These are phyloP conservation scores for Aphanoascus verrucosus DNA, from an alignment of 2,329 filamentous ascomycete species.

Conservation along the genomic window DNA sequence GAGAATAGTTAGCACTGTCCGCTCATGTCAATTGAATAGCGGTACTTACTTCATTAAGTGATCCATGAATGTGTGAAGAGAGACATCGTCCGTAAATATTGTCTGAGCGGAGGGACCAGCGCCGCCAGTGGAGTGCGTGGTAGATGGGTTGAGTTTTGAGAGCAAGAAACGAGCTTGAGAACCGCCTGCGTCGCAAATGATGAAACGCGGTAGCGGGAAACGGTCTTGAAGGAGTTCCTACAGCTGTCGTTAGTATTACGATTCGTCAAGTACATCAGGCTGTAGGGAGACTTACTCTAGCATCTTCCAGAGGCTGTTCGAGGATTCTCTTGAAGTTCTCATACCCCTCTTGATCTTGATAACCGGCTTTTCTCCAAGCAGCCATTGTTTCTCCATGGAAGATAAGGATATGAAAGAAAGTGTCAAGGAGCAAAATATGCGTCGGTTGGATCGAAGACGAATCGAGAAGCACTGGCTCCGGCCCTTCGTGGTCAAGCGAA, in stretches of 20 bases:
- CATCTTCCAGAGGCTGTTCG: conserved; percentile 92
- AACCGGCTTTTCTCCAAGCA: conserved; percentile 95
- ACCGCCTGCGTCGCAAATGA: conserved; percentile 95
- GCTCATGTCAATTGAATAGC: conserved; percentile 14
- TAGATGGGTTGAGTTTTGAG: conserved; percentile 94
- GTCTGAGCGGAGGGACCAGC: conserved; percentile 94
- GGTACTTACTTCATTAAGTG: conserved; percentile 89
- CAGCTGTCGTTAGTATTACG: conserved; percentile 6
- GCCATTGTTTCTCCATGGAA: conserved; percentile 98
- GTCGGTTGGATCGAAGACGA: conserved; percentile 92
- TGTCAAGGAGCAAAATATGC: conserved; percentile 87
- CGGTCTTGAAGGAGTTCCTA: conserved; percentile 93
- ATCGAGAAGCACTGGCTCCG: conserved; percentile 86
- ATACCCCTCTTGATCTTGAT: conserved; percentile 95
- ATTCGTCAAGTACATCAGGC: background rate
- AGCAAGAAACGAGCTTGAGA: conserved; percentile 95
- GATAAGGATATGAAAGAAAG: conserved; percentile 98
- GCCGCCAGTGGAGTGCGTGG: conserved; percentile 84
- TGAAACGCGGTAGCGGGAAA: conserved; percentile 96
- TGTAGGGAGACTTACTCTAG: conserved; percentile 53
- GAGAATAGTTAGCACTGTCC: conserved; percentile 9
- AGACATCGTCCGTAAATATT: conserved; percentile 98
- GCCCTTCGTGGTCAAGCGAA: conserved; percentile 89
- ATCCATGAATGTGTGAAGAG: conserved; percentile 97
- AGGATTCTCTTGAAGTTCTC: conserved; percentile 86